Base-by-base conservation (phyloP, 2,329 filamentous ascomycete species). In the Aspergillus fischeri region DNA sequence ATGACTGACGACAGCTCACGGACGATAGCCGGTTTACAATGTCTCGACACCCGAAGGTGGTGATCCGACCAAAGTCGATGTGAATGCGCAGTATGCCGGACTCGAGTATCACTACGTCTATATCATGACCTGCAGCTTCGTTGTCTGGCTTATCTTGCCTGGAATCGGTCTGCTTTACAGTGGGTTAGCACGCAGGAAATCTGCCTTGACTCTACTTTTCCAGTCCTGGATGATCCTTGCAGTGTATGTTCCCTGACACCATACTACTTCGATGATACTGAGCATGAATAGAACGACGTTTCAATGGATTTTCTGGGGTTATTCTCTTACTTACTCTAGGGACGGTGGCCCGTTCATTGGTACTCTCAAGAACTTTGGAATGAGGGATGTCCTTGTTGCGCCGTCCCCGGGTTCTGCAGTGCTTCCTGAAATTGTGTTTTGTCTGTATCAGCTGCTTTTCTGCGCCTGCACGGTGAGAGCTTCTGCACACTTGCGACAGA, bases 111-210 rank as follows among this genome's bases (percentile, higher is more conserved):
- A 87, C 66, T 86, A 86, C 69, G 78, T 79, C 42, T 88, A 86
- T 65, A 77, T 83, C 54, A 60, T 70, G 7, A 76, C 85, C 63
- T 86, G 83, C 68, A 77, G 75, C 14, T 85, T 82, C 69, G 77
- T 88, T 54, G 85, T 87, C 54, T 88, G 83, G 80, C 71, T 87
- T 52, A 88, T 88, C 67, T 85, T 87, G 56, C 86, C 86, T 0
- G 86, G 85, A 21, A 85, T 88, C 62, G 85, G 85, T 50, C 77
- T 88, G 7, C 74, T 88, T 1, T 88, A 88, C 71, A 82, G 83
- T 56, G 86, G 86, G 54, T 78, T 88, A 28, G 80, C 84, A 4
- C 79, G 84, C 35, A 77, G 84, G 61, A 88, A 87, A 73, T 86
- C 83, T 14, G 81, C 84, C 5, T 75, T 88, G 28, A 75, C 84